Base-by-base conservation (phyloP, 371 early-diverging fungal genomes). In the Mucor piriformis region DNA sequence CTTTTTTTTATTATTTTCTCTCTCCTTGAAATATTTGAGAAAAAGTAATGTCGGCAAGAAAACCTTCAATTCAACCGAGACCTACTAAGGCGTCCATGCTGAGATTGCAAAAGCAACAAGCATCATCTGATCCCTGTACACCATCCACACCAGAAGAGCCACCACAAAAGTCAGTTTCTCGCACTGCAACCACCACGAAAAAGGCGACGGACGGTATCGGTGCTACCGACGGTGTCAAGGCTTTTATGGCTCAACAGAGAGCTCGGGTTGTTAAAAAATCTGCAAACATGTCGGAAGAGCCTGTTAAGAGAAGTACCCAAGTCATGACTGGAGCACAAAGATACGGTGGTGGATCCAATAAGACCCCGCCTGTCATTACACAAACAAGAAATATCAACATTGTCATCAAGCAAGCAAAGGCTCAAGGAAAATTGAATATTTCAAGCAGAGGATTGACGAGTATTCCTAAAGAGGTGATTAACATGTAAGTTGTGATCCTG, bases 401-500 rank as follows among this genome's bases (percentile, higher is more conserved):
- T 0, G 49, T 78, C 1, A 70, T 77, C n/a, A 69, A 68, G 12
- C 76, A 74, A 61, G 76, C 80, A 6, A 76, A 77, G 38, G 49
- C 64, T 1, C 63, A 69, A 54, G 92, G 93, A 15, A 83, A 79
- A 51, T 74, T 95, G 33, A 88, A 91, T 61, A 71, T 95, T 15
- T 84, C 90, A 18, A 83, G 80, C 64, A 81, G 89, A 55, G 67
- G 70, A 21, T 70, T 95, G 49, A 72, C 73, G 0, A 73, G 63
- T 8, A 66, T 95, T 18, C 93, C 95, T 0, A 70, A 80, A 18
- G 82, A 80, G 40, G 77, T 92, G 5, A 86, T 83, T 74, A 77
- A 75, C 16, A 83, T 85, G 84, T 72, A 10, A 7, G 13, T 25
- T n/a, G n/a, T n/a, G n/a, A n/a, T n/a, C n/a, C n/a, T n/a, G n/a